Evolutionary conservation across 768 basidiomycete genomes (phyloP), one percentile per base, ranked within the genome.

Genomic region (Auricularia sp.): DNA sequence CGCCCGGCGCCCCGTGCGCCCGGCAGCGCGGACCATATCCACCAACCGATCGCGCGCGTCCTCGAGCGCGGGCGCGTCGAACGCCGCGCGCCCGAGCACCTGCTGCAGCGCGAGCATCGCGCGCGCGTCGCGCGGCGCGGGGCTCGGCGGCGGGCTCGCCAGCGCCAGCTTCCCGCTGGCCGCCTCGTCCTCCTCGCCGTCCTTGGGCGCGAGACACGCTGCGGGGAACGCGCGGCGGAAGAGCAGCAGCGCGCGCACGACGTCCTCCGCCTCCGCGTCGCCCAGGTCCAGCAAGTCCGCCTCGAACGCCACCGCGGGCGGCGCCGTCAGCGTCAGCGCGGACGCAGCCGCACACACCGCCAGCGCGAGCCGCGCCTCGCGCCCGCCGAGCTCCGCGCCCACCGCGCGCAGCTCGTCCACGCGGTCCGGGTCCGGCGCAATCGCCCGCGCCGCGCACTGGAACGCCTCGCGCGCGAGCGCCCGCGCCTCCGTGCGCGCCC

Each of bases 11-110:
- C 47, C 47, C 16, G 47, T 18, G 11, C 47, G 47, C 6, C 47
- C 47, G 10, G 47, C 47, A 1, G 56, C 56, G 34, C 56, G 56
- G 24, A 91, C 78, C 78, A 87, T 78, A 75, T 92, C 90, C 59
- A 90, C 88, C 42, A 85, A 85, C n/a, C 80, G 75, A 73, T 92
- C 90, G 65, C 86, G 79, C 59, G 89, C 89, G 66, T 91, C 89
- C 72, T 92, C 90, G 63, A 91, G 72, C 34, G 47, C 71, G 71
- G 33, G 68, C 74, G 29, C 64, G 63, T 79, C 79, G 69, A 85
- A 84, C 62, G 80, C 82, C 29, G 72, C 74, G 44, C 77, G 78
- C 29, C 86, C 89, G 45, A 92, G 76, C 37, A 79, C 80, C 14
- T 78, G 77, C 66, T 85, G 77, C 63, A 92, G 72, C 51, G 76